These are phyloP conservation scores for Fagopyrum homotropicum DNA, from an alignment of 148 eudicot species.

Conservation along the genomic window DNA sequence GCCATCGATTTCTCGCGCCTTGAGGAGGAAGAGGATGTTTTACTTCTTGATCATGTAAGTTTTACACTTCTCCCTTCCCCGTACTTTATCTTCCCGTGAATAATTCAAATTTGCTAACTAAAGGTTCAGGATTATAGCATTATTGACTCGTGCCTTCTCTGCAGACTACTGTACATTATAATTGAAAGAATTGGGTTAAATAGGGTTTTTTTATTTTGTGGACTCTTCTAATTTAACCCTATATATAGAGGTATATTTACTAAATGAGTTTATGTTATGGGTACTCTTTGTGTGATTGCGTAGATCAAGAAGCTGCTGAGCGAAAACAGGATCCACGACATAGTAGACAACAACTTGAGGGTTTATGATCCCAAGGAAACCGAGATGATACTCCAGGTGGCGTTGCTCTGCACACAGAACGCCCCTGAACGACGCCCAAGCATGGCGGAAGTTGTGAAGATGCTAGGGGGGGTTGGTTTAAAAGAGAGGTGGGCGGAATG, in stretches of 20 bases:
- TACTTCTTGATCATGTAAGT: slow-evolving; percentile 87
- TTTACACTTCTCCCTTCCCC: neutral
- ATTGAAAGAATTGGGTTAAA: too few relatives aligned
- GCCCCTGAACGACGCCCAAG: slow-evolving; percentile 83
- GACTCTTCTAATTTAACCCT: too few relatives aligned
- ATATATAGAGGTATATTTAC: too few relatives aligned
- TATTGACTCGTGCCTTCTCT: too few relatives aligned
- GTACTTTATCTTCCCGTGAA: too few relatives aligned
- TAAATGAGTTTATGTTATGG: too few relatives aligned
- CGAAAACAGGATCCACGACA: slow-evolving; percentile 59
- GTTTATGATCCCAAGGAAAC: slow-evolving; percentile 59
- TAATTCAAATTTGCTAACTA: too few relatives aligned
- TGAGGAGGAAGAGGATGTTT: slow-evolving; percentile 91
- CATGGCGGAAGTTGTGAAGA: slow-evolving; percentile 69
- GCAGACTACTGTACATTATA: too few relatives aligned
- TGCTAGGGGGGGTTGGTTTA: slow-evolving; percentile 75
- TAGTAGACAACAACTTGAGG: slow-evolving; percentile 66
- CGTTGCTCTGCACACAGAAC: slow-evolving; percentile 79
- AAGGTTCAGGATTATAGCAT: too few relatives aligned
- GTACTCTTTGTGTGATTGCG: neutral
- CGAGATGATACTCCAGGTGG: slow-evolving; percentile 72
- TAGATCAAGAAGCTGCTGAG: slow-evolving; percentile 79
- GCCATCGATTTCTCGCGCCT: slow-evolving; percentile 92
- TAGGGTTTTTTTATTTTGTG: too few relatives aligned
- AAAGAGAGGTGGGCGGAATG: slow-evolving; percentile 82